A percentile compares a stretch with the other conserved stretches of the same genome.
phyloP scores from a whole-genome alignment of 148 eudicot genomes.

The Vaccinium vitisidaea region DNA sequence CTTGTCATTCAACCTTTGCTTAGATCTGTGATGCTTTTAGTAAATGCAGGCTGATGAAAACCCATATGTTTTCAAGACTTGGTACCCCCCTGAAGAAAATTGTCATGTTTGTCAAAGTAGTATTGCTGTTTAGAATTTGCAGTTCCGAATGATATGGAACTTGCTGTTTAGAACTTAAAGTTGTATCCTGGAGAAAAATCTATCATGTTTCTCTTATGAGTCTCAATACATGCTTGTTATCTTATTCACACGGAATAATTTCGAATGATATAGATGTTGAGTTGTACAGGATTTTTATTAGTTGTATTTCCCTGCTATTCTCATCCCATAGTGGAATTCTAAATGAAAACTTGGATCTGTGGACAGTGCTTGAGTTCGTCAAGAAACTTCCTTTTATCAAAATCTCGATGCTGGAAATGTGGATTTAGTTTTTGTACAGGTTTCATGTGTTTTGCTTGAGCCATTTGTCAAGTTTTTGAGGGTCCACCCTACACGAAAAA shows the following conservation, averaged over 20 bases:
- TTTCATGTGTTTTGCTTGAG: slow-evolving; percentile 66
- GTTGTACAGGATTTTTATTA: slow-evolving; percentile 40
- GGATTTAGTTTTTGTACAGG: slow-evolving; percentile 39
- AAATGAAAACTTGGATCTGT: slow-evolving; percentile 70
- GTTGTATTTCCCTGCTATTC: slow-evolving; percentile 44
- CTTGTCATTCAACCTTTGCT: neutral
- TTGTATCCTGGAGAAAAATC: too few species aligned
- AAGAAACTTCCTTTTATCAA: slow-evolving; percentile 30
- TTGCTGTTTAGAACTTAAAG: too few species aligned
- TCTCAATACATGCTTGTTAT: too few species aligned
- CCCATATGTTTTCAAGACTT: slow-evolving; percentile 61
- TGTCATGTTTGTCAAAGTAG: slow-evolving; percentile 79
- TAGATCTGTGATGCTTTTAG: neutral
- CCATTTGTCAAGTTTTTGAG: slow-evolving; percentile 76
- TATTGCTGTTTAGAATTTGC: slow-evolving; percentile 77
- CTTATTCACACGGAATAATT: slow-evolving; percentile 17
- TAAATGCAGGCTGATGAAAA: slow-evolving; percentile 59
- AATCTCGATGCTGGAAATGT: slow-evolving; percentile 37
- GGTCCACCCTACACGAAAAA: slow-evolving; percentile 67
- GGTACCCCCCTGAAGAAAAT: slow-evolving; percentile 96
- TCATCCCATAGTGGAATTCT: slow-evolving; percentile 56
- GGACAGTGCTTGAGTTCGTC: slow-evolving; percentile 65
- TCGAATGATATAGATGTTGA: slow-evolving; percentile 28
- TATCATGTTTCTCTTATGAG: too few species aligned
- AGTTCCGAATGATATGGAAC: slow-evolving; percentile 30